These are phyloP conservation scores for Hirschfeldia incana DNA, from an alignment of 345 rosid genomes.

Conservation along the genomic window DNA sequence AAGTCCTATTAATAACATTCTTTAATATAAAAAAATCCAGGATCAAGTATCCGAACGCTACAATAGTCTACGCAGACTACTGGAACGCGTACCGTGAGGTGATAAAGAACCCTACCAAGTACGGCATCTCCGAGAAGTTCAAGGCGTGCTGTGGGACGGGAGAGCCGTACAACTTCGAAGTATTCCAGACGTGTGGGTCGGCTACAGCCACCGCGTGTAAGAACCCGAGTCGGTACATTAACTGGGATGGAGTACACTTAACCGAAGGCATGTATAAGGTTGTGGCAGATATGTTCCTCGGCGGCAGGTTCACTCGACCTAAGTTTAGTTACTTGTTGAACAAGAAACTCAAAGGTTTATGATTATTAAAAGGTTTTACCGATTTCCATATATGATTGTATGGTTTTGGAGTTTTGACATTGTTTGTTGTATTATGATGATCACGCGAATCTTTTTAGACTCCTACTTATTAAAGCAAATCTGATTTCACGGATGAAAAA, in stretches of 20 bases:
- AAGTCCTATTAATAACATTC: background rate
- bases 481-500: background rate
- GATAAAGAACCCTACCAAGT: slow-evolving; percentile 49
- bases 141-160: slow-evolving; percentile 82
- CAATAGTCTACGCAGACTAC: slow-evolving; percentile 71
- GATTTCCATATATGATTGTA: background rate
- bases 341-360: slow-evolving; percentile 41
- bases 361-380: background rate
- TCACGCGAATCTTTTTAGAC: background rate
- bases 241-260: slow-evolving; percentile 98
- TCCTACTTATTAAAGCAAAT: background rate
- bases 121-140: slow-evolving; percentile 70
- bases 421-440: background rate
- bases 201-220: slow-evolving; percentile 48
- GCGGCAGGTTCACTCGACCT: slow-evolving; percentile 62
- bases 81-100: slow-evolving; percentile 71
- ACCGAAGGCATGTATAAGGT: slow-evolving; percentile 85
- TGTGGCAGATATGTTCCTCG: slow-evolving; percentile 61
- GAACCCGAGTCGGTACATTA: slow-evolving; percentile 61
- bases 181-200: slow-evolving; percentile 60
- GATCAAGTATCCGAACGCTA: slow-evolving; percentile 54
- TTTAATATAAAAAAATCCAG: slow-evolving; percentile 13
- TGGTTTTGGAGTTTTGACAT: background rate
- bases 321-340: slow-evolving; percentile 53
- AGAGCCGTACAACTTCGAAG: slow-evolving; percentile 65